Evolutionary conservation across 1,284 basidiomycete genomes (phyloP).

Genomic region (Spongiforma sp.): DNA sequence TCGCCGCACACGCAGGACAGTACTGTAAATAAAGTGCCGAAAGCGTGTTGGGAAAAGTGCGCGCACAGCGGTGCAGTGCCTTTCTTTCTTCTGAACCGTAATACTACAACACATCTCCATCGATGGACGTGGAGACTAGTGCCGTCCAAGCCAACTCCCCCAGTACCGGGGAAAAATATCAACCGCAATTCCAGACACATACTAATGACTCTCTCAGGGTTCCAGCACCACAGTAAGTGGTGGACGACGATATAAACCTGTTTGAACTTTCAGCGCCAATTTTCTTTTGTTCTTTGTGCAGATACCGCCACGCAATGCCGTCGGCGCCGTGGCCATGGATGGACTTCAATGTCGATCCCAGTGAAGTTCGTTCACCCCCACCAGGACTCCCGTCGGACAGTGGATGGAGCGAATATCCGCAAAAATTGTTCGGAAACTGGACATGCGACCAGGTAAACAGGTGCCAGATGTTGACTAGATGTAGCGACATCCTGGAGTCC

Average conservation of each 20-base stretch:
- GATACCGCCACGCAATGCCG: slow-evolving; percentile 40
- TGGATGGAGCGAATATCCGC: slow-evolving; percentile 45
- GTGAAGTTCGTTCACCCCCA: slow-evolving; percentile 3
- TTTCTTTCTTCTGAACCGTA: slow-evolving; percentile 1
- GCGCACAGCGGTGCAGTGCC: neutral
- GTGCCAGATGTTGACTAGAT: slow-evolving; percentile 42
- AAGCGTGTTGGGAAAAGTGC: neutral
- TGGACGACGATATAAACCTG: neutral
- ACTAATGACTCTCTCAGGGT: slow-evolving; percentile 14
- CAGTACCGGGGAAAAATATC: neutral
- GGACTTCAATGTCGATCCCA: slow-evolving; percentile 25
- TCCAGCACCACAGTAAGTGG: slow-evolving; percentile 31
- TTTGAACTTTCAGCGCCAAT: neutral
- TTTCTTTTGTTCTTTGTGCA: slow-evolving; percentile 7
- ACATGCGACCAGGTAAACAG: slow-evolving; percentile 45
- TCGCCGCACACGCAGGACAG: neutral
- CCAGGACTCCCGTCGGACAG: neutral
- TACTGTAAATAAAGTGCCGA: neutral
- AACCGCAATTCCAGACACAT: slow-evolving; percentile 2
- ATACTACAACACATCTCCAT: neutral
- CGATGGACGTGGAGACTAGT: slow-evolving; percentile 17
- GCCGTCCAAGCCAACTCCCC: neutral
- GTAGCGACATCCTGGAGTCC: slow-evolving; percentile 33
- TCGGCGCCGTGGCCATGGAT: slow-evolving; percentile 45
- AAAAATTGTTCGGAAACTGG: slow-evolving; percentile 56